phyloP scores from a whole-genome alignment of 768 basidiomycete genomes.

The Agaricus blazei region DNA sequence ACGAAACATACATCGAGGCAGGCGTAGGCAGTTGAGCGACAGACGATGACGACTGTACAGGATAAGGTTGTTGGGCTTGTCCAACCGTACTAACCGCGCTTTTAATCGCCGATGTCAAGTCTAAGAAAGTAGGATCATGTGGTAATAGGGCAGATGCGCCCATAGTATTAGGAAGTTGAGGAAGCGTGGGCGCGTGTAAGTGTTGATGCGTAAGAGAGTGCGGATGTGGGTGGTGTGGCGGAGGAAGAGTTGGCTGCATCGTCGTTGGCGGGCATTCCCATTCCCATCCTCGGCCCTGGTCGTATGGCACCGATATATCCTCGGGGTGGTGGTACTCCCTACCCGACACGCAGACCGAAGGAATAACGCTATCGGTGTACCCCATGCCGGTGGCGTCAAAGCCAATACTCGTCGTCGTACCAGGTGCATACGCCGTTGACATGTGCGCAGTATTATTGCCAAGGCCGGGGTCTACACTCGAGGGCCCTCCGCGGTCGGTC shows the following conservation, averaged over 20 bases:
- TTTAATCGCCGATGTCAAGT: conserved; percentile 9
- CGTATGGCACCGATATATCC: conserved; percentile 31
- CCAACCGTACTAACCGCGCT: conserved; percentile 6
- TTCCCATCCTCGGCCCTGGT: conserved; percentile 15
- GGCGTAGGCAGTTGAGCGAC: conserved; percentile 40
- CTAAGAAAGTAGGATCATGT: conserved; percentile 4
- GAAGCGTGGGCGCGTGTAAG: conserved; percentile 9
- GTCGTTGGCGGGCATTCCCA: conserved; percentile 6
- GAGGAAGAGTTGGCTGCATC: conserved; percentile 11
- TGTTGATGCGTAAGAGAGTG: conserved; percentile 4
- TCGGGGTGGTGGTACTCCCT: conserved; percentile 30
- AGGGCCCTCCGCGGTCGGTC: conserved; percentile 34
- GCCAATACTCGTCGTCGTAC: conserved; percentile 16
- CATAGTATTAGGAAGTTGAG: conserved; percentile 2
- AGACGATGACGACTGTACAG: conserved; percentile 31
- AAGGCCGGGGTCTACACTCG: background rate
- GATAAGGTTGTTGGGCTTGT: background rate
- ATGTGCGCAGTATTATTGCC: conserved; percentile 6
- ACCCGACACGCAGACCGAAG: background rate
- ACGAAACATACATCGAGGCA: conserved; percentile 41
- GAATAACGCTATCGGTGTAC: conserved; percentile 29
- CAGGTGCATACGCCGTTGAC: background rate
- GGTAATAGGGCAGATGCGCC: background rate
- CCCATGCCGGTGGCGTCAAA: conserved; percentile 40
- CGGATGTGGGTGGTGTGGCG: conserved; percentile 7